A percentile compares a stretch with the other conserved stretches of the same genome.
Conservation (phyloP, 495 filamentous ascomycete species). For the Trichodelitschia bisporula region DNA sequence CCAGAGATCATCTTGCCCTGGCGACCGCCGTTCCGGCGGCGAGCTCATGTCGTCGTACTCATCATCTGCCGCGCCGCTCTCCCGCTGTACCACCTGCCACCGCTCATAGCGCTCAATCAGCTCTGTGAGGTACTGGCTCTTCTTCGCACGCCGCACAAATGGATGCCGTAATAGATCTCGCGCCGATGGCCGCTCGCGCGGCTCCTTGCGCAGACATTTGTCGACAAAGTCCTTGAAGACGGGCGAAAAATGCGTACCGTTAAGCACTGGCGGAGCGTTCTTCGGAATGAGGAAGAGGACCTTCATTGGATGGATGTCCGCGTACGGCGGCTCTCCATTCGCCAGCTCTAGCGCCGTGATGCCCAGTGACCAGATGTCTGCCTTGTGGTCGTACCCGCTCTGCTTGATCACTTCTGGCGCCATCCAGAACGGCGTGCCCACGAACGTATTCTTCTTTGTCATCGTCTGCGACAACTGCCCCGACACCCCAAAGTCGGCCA, state of each 20-base stretch:
- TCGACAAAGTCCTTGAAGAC: slow-evolving; percentile 90
- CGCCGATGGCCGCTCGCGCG: slow-evolving; percentile 65
- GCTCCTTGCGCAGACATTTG: slow-evolving; percentile 65
- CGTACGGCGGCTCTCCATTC: slow-evolving; percentile 81
- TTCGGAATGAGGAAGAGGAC: slow-evolving; percentile 93
- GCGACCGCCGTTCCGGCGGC: slow-evolving; percentile 5
- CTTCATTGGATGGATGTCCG: slow-evolving; percentile 97
- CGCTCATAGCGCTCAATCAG: slow-evolving; percentile 73
- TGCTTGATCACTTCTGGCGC: slow-evolving; percentile 97
- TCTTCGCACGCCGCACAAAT: slow-evolving; percentile 74
- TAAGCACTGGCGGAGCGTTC: slow-evolving; percentile 59
- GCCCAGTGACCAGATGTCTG: slow-evolving; percentile 96
- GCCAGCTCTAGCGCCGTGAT: slow-evolving; percentile 91
- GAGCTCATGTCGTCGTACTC: slow-evolving; percentile 25
- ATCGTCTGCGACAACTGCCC: slow-evolving; percentile 96
- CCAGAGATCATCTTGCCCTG: slow-evolving; percentile 57
- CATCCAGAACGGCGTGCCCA: slow-evolving; percentile 99
- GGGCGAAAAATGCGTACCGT: slow-evolving; percentile 70
- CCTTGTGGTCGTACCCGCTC: slow-evolving; percentile 94
- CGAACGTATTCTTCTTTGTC: slow-evolving; percentile 98
- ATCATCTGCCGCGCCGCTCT: slow-evolving; percentile 20
- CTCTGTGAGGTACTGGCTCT: slow-evolving; percentile 74
- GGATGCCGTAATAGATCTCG: slow-evolving; percentile 72
- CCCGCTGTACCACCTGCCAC: slow-evolving; percentile 38
- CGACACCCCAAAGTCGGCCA: slow-evolving; percentile 94